Conservation (phyloP, 192 early-diverging fungal species). For the Jimgerdemannia flammicorona region DNA sequence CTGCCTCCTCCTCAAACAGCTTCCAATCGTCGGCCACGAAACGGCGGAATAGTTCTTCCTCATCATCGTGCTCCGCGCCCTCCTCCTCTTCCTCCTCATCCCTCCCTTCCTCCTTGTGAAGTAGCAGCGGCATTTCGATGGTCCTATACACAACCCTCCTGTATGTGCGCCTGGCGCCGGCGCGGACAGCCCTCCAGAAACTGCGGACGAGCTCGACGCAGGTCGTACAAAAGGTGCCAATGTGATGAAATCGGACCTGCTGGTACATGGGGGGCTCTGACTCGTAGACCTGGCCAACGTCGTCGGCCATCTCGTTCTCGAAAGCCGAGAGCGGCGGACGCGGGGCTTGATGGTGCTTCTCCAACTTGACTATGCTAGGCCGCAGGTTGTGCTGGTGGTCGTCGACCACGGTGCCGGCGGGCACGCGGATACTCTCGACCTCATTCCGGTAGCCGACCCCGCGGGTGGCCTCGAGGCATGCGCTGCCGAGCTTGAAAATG, state of each 20-base stretch:
- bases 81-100: not conserved
- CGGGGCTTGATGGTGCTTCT: not conserved
- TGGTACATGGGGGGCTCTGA: not conserved
- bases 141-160: not conserved
- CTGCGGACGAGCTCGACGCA: not conserved
- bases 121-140: not conserved
- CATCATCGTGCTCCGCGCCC: not conserved
- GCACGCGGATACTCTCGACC: conserved; percentile 31
- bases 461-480: conserved; percentile 41
- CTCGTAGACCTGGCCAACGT: not conserved
- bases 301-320: not conserved
- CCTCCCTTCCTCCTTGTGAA: not conserved
- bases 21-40: not conserved
- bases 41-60: not conserved
- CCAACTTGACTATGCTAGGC: not conserved
- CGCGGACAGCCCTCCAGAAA: not conserved
- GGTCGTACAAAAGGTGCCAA: not conserved
- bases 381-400: not conserved
- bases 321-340: not conserved
- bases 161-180: not conserved
- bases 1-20: not conserved
- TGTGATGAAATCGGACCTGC: not conserved
- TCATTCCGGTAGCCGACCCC: conserved; percentile 42
- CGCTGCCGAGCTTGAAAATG: conserved; percentile 41
- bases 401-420: conserved; percentile 38